Evolutionary conservation across 2,329 filamentous ascomycete genomes (phyloP), one percentile per base, ranked within the genome.

Genomic region (Monosporascus cannonballus): DNA sequence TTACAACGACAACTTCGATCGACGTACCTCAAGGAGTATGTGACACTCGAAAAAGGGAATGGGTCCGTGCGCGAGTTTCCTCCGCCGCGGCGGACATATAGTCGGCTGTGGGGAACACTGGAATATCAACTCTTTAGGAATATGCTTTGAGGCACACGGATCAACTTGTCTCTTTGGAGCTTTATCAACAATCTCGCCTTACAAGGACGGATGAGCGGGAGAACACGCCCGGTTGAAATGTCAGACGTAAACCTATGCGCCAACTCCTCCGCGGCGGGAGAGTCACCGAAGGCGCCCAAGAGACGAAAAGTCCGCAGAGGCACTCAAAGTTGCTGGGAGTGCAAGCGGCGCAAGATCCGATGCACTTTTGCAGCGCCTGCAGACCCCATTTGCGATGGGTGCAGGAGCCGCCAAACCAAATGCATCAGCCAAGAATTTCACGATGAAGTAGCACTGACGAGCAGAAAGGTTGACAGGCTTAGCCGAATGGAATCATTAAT

Each of bases 261-360:
- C 7, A 47, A 15, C 20, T 38, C 50, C 27, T 45, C 50, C 48
- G 50, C 53, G 53, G 45, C 45, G 45, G 48, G 27, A 41, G 48
- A 37, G 3, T 25, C 22, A 48, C 7, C 50, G 22, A 42, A 20
- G 37, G 24, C 7, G 48, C 49, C 55, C 18, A 73, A 69, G 57
- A 67, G 68, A 50, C 63, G 70, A 38, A 78, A 73, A 53, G 24
- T 79, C 22, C 75, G 78, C 22, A 82, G 80, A 50, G 80, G 80
- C n/a, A 83, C 80, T 0, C 70, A 67, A 27, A 81, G 77, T 52
- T 83, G 80, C 62, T 82, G 79, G 78, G 78, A 81, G 57, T 83
- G 80, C 70, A 79, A 79, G 64, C 72, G 76, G 49, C 72, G 78
- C 24, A 83, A 83, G 65, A 71, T 76, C 5, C 69, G 72, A 2